Conservation (phyloP, 1,284 basidiomycete genomes). For the Dichomitus squalens region DNA sequence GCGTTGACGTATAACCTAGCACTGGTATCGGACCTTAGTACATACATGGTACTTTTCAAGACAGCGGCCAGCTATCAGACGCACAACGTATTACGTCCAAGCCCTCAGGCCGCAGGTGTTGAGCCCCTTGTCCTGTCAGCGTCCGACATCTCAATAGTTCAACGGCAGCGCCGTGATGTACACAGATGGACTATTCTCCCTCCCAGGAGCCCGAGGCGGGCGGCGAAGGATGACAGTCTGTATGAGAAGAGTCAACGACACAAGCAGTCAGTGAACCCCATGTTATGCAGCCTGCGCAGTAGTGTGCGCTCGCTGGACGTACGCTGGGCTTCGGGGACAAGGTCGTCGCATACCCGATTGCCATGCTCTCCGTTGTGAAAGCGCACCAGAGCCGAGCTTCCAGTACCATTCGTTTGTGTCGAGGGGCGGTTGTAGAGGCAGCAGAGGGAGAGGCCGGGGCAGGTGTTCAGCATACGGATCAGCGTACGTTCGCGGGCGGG, state of each 20-base stretch:
- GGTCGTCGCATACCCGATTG: constrained; percentile 65
- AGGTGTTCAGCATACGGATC: background rate
- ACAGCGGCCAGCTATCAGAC: background rate
- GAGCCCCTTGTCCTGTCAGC: too few relatives aligned
- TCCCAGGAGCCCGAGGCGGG: constrained; percentile 12
- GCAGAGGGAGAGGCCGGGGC: too few relatives aligned
- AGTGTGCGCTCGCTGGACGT: constrained; percentile 20
- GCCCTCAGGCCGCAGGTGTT: background rate
- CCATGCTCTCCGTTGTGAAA: constrained; percentile 82
- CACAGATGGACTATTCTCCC: constrained; percentile 7
- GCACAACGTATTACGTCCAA: background rate
- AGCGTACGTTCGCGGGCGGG: background rate
- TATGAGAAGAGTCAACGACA: background rate
- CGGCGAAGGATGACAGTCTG: constrained; percentile 27
- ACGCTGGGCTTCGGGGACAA: constrained; percentile 57
- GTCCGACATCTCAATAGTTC: background rate
- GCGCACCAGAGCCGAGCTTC: constrained; percentile 75
- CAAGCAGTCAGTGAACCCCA: background rate
- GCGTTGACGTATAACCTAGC: background rate
- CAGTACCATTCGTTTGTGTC: too few relatives aligned
- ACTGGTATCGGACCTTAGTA: background rate
- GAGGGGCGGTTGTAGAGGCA: too few relatives aligned
- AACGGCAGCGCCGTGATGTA: constrained; percentile 28
- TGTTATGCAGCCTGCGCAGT: background rate
- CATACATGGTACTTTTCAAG: background rate